Conservation (phyloP, 2,329 filamentous ascomycete species). For the Stachybotrys chlorohalonatus region DNA sequence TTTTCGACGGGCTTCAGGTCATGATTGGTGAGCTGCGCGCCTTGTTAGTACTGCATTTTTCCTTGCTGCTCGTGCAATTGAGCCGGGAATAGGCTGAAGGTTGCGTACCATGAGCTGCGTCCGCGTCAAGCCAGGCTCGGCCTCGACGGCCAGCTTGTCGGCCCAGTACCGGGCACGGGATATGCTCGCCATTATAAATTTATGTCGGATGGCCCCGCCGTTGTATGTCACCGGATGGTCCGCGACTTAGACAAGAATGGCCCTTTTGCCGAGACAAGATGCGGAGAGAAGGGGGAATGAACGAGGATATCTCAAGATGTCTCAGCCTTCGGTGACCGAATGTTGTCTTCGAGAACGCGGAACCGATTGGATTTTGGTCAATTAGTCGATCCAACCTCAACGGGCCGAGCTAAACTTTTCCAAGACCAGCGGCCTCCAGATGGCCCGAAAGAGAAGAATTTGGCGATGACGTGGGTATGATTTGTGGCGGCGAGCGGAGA, state of each 20-base stretch:
- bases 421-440: background rate
- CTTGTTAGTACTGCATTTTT: background rate
- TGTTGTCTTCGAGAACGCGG: too few species aligned
- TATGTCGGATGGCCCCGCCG: too few species aligned
- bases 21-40: slow-evolving; percentile 61
- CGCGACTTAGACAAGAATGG: background rate
- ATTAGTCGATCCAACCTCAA: too few species aligned
- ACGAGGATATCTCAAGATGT: too few species aligned
- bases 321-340: too few species aligned
- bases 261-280: background rate
- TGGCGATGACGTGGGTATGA: background rate
- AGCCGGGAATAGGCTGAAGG: slow-evolving; percentile 1
- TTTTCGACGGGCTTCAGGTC: slow-evolving; percentile 77
- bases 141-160: slow-evolving; percentile 60
- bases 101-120: slow-evolving; percentile 65
- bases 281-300: background rate
- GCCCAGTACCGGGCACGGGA: slow-evolving; percentile 32
- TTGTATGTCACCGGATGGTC: background rate
- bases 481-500: background rate
- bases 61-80: background rate
- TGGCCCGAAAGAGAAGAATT: background rate
- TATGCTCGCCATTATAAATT: slow-evolving; percentile 16
- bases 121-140: slow-evolving; percentile 67
- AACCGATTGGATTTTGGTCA: too few species aligned
- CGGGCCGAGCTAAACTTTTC: background rate